Evolutionary conservation across 2,329 filamentous ascomycete species (phyloP).

Genomic region (Keithomyces neogunnii): DNA sequence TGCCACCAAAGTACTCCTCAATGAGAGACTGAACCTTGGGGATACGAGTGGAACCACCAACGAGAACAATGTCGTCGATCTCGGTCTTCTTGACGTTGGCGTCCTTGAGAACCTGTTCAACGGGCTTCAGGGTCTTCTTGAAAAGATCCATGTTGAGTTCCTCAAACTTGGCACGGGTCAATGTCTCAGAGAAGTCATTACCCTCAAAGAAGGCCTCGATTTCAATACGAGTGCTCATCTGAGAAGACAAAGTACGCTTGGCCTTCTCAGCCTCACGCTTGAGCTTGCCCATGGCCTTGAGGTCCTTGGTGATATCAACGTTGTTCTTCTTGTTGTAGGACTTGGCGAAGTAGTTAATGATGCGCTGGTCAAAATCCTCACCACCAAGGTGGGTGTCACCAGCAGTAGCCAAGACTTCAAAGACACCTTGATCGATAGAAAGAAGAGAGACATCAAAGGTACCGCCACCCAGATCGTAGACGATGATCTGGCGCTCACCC

Average conservation of each 20-base stretch:
- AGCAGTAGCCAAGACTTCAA: conserved; percentile 88
- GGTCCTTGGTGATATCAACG: conserved; percentile 87
- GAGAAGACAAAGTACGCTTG: conserved; percentile 93
- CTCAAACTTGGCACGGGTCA: conserved; percentile 98
- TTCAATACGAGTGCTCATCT: conserved; percentile 89
- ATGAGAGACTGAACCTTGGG: conserved; percentile 93
- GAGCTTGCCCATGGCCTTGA: conserved; percentile 98
- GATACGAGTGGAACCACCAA: conserved; percentile 98
- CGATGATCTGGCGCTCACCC: conserved; percentile 79
- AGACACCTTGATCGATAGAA: conserved; percentile 84
- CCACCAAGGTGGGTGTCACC: conserved; percentile 97
- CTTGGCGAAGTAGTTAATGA: conserved; percentile 96
- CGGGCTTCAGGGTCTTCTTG: conserved; percentile 98
- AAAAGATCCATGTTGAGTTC: conserved; percentile 98
- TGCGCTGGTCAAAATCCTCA: conserved; percentile 97
- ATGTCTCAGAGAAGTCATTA: conserved; percentile 95
- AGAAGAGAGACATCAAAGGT: conserved; percentile 92
- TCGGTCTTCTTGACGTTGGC: conserved; percentile 95
- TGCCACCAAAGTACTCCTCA: conserved; percentile 90
- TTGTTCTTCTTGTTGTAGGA: conserved; percentile 97
- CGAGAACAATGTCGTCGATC: conserved; percentile 92
- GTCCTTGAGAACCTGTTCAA: conserved; percentile 97
- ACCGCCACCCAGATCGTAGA: conserved; percentile 91
- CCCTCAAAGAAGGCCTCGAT: conserved; percentile 96
- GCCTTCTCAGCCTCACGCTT: conserved; percentile 99